Evolutionary conservation across 768 basidiomycete species (phyloP).

Genomic region (Gyrodon lividus): DNA sequence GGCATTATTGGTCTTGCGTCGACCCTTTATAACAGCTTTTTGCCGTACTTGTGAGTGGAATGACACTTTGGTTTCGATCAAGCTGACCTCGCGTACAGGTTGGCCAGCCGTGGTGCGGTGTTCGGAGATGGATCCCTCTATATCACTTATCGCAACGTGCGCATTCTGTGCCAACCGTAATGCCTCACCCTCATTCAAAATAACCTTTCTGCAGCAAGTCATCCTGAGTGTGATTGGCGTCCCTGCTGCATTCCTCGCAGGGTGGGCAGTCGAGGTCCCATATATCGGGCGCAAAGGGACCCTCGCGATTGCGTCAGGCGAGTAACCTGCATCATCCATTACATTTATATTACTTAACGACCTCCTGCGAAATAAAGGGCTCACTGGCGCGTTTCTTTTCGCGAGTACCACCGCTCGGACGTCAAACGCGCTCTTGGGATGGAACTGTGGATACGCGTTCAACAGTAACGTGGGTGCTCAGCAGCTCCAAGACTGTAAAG

Average conservation of each 20-base stretch:
- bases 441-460: conserved; percentile 79
- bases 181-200: neutral
- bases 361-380: conserved; percentile 48
- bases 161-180: neutral
- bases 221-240: conserved; percentile 68
- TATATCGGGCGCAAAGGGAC: conserved; percentile 66
- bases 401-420: conserved; percentile 72
- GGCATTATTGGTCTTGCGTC: conserved; percentile 74
- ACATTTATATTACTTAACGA: conserved; percentile 42
- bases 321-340: conserved; percentile 30
- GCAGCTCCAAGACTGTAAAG: neutral
- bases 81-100: conserved; percentile 33
- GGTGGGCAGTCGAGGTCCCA: conserved; percentile 66
- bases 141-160: conserved; percentile 71
- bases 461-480: conserved; percentile 48
- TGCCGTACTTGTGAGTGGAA: conserved; percentile 48
- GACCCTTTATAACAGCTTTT: conserved; percentile 59
- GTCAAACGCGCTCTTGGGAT: conserved; percentile 66
- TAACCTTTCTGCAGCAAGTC: conserved; percentile 49
- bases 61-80: neutral
- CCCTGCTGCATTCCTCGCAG: conserved; percentile 71
- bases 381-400: conserved; percentile 76
- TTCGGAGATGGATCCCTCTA: conserved; percentile 72
- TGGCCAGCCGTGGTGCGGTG: conserved; percentile 59
- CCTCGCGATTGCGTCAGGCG: conserved; percentile 60